Evolutionary conservation across 1,139 yeast species (phyloP), one percentile per base, ranked within the genome.

Genomic region (Barnettozyma hawaiiensis): DNA sequence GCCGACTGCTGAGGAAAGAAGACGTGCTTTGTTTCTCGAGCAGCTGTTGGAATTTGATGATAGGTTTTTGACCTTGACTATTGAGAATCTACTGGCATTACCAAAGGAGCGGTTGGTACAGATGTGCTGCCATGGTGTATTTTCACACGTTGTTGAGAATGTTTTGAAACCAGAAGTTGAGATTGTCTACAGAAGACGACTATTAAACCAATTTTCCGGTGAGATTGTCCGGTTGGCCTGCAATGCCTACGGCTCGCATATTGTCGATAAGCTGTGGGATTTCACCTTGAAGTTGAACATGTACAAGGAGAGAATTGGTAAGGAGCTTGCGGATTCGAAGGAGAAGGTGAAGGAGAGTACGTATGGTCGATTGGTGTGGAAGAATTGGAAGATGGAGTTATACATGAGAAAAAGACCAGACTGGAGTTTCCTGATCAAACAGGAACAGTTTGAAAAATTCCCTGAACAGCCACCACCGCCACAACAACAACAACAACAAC

Each of bases 291-390:
- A 81, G 46, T 71, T 89, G 57, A 86, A 89, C 47, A 78, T 83
- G 71, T 85, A 85, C 64, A 85, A 95, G 54, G 97, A 92, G 58
- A 75, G 92, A 49, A 73, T 92, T 50, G 97, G 95, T 1, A 73
- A 75, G 16, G 84, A 81, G 47, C 67, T 92, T 47, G 59, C 70
- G 27, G 70, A 68, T n/a, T 75, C 80, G 37, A 75, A 81, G 27
- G 81, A 76, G 26, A 73, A 75, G 50, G 84, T 92, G 32, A 89
- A 92, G 65, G 86, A 82, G 50, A 84, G 95, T 59, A 75, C 71
- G 20, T 92, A 92, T 58, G 98, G 98, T 36, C 78, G 84, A 59
- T 74, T 81, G 53, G 97, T 92, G 2, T 92, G 97, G 97, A 85
- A 85, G 59, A 92, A 90, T 61, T 92, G 97, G 97, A 66, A 75